A percentile compares a stretch with the other conserved stretches of the same genome.
phyloP scores from a whole-genome alignment of 257 asterid genomes.

The Capsicum baccatum region DNA sequence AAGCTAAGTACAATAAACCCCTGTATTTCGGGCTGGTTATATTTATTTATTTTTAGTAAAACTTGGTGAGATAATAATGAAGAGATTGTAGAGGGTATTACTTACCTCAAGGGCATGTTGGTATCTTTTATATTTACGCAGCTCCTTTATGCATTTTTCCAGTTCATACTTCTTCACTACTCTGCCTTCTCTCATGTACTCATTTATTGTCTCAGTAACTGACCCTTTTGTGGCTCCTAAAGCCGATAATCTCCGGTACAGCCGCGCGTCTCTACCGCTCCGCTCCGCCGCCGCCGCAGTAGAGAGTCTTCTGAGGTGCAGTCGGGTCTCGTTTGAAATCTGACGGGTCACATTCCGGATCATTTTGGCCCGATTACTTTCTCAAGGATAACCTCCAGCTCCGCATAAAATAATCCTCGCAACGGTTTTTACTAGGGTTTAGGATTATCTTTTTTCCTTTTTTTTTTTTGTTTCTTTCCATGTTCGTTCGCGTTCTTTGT shows the following conservation, averaged over 20 bases:
- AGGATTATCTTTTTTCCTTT: too few species aligned
- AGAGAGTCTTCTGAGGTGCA: conserved; percentile 41
- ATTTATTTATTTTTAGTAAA: too few species aligned
- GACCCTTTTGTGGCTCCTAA: conserved; percentile 55
- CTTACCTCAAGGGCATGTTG: conserved; percentile 84
- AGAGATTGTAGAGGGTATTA: background rate
- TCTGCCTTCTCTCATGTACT: conserved; percentile 62
- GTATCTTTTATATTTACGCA: conserved; percentile 60
- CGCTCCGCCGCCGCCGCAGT: conserved; percentile 36
- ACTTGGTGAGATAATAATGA: background rate
- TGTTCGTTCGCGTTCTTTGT: too few species aligned
- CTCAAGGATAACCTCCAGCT: background rate
- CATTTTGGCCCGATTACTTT: conserved; percentile 19
- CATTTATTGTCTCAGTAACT: conserved; percentile 60
- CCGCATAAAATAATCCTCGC: background rate
- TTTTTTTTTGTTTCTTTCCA: background rate
- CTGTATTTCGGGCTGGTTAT: too few species aligned
- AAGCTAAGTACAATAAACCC: background rate
- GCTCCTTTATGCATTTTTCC: conserved; percentile 55
- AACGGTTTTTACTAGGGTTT: conserved; percentile 21
- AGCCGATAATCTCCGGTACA: conserved; percentile 71
- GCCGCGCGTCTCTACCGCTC: conserved; percentile 6
- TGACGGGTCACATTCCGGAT: conserved; percentile 41
- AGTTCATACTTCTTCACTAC: conserved; percentile 51
- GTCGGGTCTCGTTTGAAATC: conserved; percentile 35